Evolutionary conservation across 345 rosid genomes (phyloP), one percentile per base, ranked within the genome.

Genomic region (Hibiscus syriacus): DNA sequence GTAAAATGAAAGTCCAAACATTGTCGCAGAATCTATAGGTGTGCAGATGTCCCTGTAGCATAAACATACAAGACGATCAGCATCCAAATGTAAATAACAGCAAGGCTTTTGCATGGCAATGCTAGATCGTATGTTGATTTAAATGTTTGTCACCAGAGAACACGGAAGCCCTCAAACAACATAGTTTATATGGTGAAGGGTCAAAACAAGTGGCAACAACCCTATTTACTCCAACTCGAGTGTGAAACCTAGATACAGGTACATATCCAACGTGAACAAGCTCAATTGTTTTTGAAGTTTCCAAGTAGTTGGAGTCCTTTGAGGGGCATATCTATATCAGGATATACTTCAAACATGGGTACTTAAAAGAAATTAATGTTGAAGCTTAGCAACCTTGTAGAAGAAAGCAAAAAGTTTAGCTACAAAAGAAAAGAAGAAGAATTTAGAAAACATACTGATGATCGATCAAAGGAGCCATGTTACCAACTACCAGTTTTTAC

Each of bases 11-110:
- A 56, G 99, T 94, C 99, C 99, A 94, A 16, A 94, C 99, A 39
- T 92, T 91, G 93, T 94, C 99, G 70, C 99, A 94, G 85, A 91
- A 94, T 80, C 99, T 86, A 78, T 94, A 94, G 14, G 98, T 94
- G 82, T 94, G 99, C 70, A 94, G 82, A 80, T 94, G 99, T 41
- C 99, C 99, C 99, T 91, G 87, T 27, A 53, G 19, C 12, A 45
- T 14, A 45, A 13, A 71, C 36, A n/a, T 32, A 29, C 26, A 43
- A 56, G 34, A 53, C 19, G 1, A 43, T 64, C 55, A 46, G 30
- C 1, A 2, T 34, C 53, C 60, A 53, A 36, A 52, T 32, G 6
- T 12, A 3, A 66, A 34, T 58, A 52, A 20, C 13, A 14, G 2
- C 9, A 4, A 45, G 34, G 14, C 10, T 23, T 36, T 25, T 25